Percentiles rank a stretch among this genome's conserved stretches.
Evolutionary conservation across 768 basidiomycete species (phyloP).

Genomic region (Mycena indigotica): DNA sequence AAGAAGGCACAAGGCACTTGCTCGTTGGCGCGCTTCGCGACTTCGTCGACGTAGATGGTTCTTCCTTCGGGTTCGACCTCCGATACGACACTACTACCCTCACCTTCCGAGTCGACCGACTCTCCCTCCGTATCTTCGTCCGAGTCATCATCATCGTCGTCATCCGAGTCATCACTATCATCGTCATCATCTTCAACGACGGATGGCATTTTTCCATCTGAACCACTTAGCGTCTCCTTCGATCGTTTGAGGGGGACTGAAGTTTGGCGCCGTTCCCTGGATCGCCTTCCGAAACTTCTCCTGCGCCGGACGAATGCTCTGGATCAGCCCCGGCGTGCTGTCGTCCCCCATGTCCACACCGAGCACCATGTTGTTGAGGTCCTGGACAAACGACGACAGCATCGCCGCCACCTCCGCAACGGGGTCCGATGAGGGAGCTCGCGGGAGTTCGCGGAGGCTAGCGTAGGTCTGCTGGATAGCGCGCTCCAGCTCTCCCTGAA

Average conservation of each 20-base stretch:
- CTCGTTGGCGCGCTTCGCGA: slow-evolving; percentile 23
- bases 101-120: too few relatives aligned
- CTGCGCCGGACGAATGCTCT: slow-evolving; percentile 52
- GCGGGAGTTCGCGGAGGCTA: slow-evolving; percentile 39
- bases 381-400: slow-evolving; percentile 47
- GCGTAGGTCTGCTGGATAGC: slow-evolving; percentile 42
- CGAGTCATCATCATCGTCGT: too few relatives aligned
- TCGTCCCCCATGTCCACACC: slow-evolving; percentile 51
- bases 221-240: too few relatives aligned
- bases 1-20: slow-evolving; percentile 8
- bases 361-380: slow-evolving; percentile 47
- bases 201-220: too few relatives aligned
- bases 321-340: slow-evolving; percentile 64
- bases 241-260: too few relatives aligned
- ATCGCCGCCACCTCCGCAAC: slow-evolving; percentile 53
- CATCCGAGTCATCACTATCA: too few relatives aligned
- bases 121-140: too few relatives aligned
- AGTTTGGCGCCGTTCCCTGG: slow-evolving; percentile 55
- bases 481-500: slow-evolving; percentile 56
- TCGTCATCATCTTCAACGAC: too few relatives aligned
- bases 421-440: slow-evolving; percentile 55
- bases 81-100: slow-evolving; percentile 29
- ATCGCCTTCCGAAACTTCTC: slow-evolving; percentile 50
- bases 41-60: slow-evolving; percentile 30
- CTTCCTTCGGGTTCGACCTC: background rate